phyloP scores from a whole-genome alignment of 176 grass and related monocot genomes.

The barley (Hordeum vulgare) region DNA sequence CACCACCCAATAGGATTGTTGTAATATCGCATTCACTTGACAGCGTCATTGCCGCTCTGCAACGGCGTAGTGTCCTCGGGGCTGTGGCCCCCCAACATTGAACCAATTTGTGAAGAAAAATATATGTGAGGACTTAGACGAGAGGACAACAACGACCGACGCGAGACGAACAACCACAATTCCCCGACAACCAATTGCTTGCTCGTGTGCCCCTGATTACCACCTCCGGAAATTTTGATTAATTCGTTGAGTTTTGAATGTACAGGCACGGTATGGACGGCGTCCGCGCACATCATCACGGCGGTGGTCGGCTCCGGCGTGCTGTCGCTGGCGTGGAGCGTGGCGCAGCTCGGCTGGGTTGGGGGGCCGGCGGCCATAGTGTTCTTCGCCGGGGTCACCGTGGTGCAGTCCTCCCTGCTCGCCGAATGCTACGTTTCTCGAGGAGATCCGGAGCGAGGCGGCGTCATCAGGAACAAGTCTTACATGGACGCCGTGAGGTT shows the following conservation, averaged over 20 bases:
- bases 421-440: slow-evolving; percentile 64
- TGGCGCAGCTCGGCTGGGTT: slow-evolving; percentile 79
- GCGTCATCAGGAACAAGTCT: slow-evolving; percentile 46
- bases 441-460: slow-evolving; percentile 56
- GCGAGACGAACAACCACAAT: not conserved
- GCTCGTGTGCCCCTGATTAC: not conserved
- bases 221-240: not conserved
- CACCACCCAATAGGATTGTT: not conserved
- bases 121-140: too few relatives aligned
- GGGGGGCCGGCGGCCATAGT: slow-evolving; percentile 47
- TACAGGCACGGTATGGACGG: slow-evolving; percentile 74
- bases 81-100: too few relatives aligned
- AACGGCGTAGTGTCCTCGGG: too few relatives aligned
- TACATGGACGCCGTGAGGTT: slow-evolving; percentile 60
- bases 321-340: slow-evolving; percentile 75
- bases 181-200: not conserved
- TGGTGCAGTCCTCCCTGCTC: slow-evolving; percentile 42
- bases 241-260: not conserved
- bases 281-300: slow-evolving; percentile 75
- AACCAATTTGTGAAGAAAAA: too few relatives aligned
- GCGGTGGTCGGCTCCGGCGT: slow-evolving; percentile 79
- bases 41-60: not conserved
- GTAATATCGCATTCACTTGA: not conserved
- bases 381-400: slow-evolving; percentile 62
- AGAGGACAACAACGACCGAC: not conserved